Evolutionary conservation across 2,329 filamentous ascomycete species (phyloP).

Genomic region (Grosmannia penicillata): DNA sequence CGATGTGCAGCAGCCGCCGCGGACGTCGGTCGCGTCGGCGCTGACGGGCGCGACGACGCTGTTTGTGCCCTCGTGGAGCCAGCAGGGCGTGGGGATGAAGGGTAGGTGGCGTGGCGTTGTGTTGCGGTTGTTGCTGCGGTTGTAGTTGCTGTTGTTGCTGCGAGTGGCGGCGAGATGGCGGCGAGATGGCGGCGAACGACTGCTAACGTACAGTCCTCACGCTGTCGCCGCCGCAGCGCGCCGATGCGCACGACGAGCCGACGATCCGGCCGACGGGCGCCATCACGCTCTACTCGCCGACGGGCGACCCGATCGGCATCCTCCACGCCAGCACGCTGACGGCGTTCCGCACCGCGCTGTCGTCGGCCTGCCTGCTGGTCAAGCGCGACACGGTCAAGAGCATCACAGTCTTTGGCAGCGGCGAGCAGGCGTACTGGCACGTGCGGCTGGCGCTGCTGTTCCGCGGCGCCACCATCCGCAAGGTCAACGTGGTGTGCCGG

Average conservation of each 20-base stretch:
- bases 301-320: constrained; percentile 49
- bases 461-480: constrained; percentile 53
- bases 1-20: constrained; percentile 39
- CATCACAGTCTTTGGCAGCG: constrained; percentile 73
- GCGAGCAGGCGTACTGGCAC: constrained; percentile 90
- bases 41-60: constrained; percentile 43
- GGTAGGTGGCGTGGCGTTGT: constrained; percentile 25
- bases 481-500: constrained; percentile 73
- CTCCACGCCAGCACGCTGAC: constrained; percentile 62
- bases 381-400: constrained; percentile 57
- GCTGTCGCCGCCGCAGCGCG: constrained; percentile 26
- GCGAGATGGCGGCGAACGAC: too few relatives aligned
- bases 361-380: constrained; percentile 49
- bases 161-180: too few relatives aligned
- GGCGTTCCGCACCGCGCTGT: constrained; percentile 65
- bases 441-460: constrained; percentile 69
- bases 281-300: constrained; percentile 50
- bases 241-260: constrained; percentile 16
- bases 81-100: constrained; percentile 53
- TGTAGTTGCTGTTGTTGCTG: too few relatives aligned
- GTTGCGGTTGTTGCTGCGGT: too few relatives aligned
- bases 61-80: constrained; percentile 60
- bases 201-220: constrained; percentile 41
- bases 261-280: constrained; percentile 43
- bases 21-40: constrained; percentile 31